Percentiles rank a stretch among this genome's conserved stretches.
These are phyloP conservation scores for Madurella mycetomatis DNA, from an alignment of 2,329 filamentous ascomycete genomes.

Conservation along the genomic window DNA sequence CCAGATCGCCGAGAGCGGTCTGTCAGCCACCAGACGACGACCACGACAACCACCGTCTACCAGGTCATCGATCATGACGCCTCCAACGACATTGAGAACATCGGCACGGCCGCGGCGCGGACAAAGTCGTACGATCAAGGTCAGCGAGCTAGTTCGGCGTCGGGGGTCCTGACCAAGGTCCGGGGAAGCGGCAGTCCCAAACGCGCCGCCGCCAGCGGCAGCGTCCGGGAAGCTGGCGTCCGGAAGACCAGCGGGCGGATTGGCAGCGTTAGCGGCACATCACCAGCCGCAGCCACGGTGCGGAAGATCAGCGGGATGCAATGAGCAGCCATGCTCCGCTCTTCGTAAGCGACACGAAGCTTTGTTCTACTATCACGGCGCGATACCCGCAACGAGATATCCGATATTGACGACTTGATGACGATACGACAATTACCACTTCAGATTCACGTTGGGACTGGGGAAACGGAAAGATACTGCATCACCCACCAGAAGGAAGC, in stretches of 20 bases:
- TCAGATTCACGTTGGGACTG: background rate
- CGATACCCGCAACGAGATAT: background rate
- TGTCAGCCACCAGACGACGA: slow-evolving; percentile 69
- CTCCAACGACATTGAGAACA: slow-evolving; percentile 67
- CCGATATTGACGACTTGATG: slow-evolving; percentile 16
- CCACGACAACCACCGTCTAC: slow-evolving; percentile 58
- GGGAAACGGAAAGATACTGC: background rate
- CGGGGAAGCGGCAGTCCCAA: slow-evolving; percentile 38
- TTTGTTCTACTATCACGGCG: background rate
- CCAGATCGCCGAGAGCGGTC: slow-evolving; percentile 51
- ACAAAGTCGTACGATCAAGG: slow-evolving; percentile 52
- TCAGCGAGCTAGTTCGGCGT: slow-evolving; percentile 48
- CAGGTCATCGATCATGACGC: slow-evolving; percentile 62
- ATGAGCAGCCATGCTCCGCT: background rate
- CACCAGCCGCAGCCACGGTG: slow-evolving; percentile 41
- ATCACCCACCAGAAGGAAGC: background rate
- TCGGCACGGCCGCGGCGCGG: slow-evolving; percentile 47
- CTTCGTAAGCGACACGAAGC: background rate
- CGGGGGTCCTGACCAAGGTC: slow-evolving; percentile 59
- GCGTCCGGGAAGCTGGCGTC: slow-evolving; percentile 50
- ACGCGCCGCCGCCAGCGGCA: slow-evolving; percentile 34
- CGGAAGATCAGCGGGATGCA: slow-evolving; percentile 44
- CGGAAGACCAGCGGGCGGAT: slow-evolving; percentile 64
- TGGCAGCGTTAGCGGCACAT: slow-evolving; percentile 50
- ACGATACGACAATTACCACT: slow-evolving; percentile 7